Evolutionary conservation across 2,329 filamentous ascomycete genomes (phyloP).

Genomic region (Epichloe hybrida): DNA sequence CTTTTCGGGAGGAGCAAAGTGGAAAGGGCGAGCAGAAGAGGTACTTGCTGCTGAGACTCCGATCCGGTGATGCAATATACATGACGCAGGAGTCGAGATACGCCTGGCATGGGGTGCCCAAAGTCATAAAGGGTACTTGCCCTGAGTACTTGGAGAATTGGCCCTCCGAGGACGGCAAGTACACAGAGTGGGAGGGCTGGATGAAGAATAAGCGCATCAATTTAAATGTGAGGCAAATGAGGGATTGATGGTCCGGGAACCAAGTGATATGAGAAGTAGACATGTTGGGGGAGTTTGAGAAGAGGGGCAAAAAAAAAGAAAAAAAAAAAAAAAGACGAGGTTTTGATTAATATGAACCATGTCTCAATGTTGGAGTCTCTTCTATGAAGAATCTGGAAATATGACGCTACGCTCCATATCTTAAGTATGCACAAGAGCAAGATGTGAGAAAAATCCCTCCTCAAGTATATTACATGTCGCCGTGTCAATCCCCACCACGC

Average conservation of each 20-base stretch:
- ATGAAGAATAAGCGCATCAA: slow-evolving; percentile 82
- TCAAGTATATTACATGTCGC: slow-evolving; percentile 1
- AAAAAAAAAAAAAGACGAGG: not conserved
- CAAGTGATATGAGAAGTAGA: not conserved
- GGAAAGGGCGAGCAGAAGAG: slow-evolving; percentile 23
- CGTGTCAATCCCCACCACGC: not conserved
- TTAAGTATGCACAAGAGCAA: not conserved
- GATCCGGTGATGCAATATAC: slow-evolving; percentile 79
- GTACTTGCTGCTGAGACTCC: slow-evolving; percentile 50
- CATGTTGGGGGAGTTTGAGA: not conserved
- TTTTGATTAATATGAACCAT: too few relatives aligned
- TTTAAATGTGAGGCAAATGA: slow-evolving; percentile 85
- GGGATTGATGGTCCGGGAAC: slow-evolving; percentile 24
- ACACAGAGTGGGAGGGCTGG: slow-evolving; percentile 68
- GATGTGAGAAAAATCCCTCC: not conserved
- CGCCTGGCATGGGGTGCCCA: slow-evolving; percentile 92
- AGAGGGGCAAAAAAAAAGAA: not conserved
- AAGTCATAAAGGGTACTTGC: slow-evolving; percentile 67
- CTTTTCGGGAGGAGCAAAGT: slow-evolving; percentile 11
- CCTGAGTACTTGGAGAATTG: slow-evolving; percentile 61
- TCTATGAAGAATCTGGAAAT: too few relatives aligned
- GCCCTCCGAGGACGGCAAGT: slow-evolving; percentile 47
- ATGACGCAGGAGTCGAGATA: slow-evolving; percentile 75
- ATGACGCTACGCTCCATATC: too few relatives aligned
- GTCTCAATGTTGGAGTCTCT: too few relatives aligned